Evolutionary conservation across 2,329 filamentous ascomycete species (phyloP).

Genomic region (Onygena corvina): DNA sequence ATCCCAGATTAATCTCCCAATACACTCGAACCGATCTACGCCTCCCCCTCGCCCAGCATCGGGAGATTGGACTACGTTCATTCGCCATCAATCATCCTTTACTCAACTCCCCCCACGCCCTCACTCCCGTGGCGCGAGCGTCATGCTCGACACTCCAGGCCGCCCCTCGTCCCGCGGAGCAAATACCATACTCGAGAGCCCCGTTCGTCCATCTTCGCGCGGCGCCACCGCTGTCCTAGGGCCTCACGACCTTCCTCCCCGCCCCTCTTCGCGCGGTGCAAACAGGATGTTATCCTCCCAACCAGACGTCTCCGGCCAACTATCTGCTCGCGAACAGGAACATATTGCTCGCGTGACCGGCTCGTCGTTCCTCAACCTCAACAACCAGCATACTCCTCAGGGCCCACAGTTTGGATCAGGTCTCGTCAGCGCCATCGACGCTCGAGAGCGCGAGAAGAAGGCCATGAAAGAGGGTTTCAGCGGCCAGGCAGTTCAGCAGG

Average conservation of each 20-base stretch:
- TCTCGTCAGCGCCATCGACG: slow-evolving; percentile 67
- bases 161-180: slow-evolving; percentile 51
- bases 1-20: slow-evolving; percentile 42
- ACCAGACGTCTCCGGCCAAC: slow-evolving; percentile 44
- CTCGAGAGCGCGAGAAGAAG: slow-evolving; percentile 64
- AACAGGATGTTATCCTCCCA: slow-evolving; percentile 37
- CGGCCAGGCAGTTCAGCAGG: slow-evolving; percentile 59
- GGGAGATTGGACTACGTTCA: slow-evolving; percentile 29
- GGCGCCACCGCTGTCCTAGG: slow-evolving; percentile 43
- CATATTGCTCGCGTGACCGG: slow-evolving; percentile 74
- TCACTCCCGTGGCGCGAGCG: slow-evolving; percentile 47
- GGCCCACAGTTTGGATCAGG: slow-evolving; percentile 42
- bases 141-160: slow-evolving; percentile 37
- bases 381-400: slow-evolving; percentile 39
- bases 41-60: slow-evolving; percentile 25
- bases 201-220: slow-evolving; percentile 47
- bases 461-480: slow-evolving; percentile 57
- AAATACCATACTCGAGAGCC: slow-evolving; percentile 35
- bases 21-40: slow-evolving; percentile 45
- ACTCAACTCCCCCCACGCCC: slow-evolving; percentile 37
- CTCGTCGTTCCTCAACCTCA: slow-evolving; percentile 60
- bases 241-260: slow-evolving; percentile 30
- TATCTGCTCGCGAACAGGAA: slow-evolving; percentile 82
- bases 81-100: slow-evolving; percentile 22
- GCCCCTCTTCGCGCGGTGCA: slow-evolving; percentile 50